Percentiles rank a stretch among this genome's conserved stretches.
phyloP scores from a whole-genome alignment of 1,284 basidiomycete species.

The Mycena sp. region DNA sequence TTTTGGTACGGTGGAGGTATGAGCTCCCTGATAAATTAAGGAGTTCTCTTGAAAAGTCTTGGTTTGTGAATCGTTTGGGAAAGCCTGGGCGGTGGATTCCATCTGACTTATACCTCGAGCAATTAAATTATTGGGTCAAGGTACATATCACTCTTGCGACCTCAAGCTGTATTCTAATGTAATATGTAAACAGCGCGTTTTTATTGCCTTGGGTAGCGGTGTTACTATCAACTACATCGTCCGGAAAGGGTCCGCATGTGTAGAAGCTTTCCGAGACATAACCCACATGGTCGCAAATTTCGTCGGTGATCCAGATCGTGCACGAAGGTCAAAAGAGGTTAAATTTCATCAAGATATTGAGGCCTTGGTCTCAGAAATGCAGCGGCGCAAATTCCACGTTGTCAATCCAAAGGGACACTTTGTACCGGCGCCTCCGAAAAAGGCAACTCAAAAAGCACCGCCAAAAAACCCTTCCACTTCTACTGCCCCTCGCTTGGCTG shows the following conservation, averaged over 20 bases:
- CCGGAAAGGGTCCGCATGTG: constrained; percentile 40
- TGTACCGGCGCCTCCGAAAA: too few species aligned
- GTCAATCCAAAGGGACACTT: too few species aligned
- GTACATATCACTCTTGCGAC: constrained; percentile 13
- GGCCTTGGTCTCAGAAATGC: constrained; percentile 30
- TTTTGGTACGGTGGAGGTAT: too few species aligned
- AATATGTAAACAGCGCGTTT: constrained; percentile 40
- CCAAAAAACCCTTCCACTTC: too few species aligned
- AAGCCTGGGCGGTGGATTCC: constrained; percentile 31
- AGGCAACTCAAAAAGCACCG: too few species aligned
- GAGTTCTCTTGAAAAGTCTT: too few species aligned
- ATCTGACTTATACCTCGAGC: constrained; percentile 35
- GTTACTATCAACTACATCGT: constrained; percentile 39
- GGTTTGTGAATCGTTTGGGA: too few species aligned
- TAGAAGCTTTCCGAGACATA: too few species aligned
- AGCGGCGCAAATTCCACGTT: too few species aligned
- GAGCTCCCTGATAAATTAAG: too few species aligned
- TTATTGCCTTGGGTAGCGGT: constrained; percentile 36
- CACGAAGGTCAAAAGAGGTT: constrained; percentile 34
- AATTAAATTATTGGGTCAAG: constrained; percentile 37
- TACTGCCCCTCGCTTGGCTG: constrained; percentile 10
- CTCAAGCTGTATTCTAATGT: not conserved
- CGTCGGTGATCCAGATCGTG: constrained; percentile 34
- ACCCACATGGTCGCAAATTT: constrained; percentile 31
- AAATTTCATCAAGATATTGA: constrained; percentile 33